Evolutionary conservation across 495 filamentous ascomycete genomes (phyloP).

Genomic region (Annulohypoxylon nitens): DNA sequence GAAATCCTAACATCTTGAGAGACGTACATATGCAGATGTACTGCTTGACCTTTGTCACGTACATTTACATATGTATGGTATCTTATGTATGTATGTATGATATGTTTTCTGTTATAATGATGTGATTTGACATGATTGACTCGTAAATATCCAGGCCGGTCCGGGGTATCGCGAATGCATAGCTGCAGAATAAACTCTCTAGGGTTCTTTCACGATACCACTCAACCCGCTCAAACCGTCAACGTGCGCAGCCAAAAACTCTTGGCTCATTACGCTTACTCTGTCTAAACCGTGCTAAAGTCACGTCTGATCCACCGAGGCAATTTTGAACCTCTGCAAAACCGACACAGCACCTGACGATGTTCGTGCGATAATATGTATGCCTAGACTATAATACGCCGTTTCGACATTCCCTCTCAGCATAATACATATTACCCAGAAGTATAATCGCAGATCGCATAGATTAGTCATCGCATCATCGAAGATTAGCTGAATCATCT

Average conservation of each 20-base stretch:
- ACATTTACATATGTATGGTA: neutral
- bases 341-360: neutral
- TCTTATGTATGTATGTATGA: neutral
- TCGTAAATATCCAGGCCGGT: conserved; percentile 1
- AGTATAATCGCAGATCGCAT: neutral
- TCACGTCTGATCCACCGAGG: conserved; percentile 1
- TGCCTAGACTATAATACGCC: conserved; percentile 1
- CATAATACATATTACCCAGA: too few species aligned
- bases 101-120: conserved; percentile 21
- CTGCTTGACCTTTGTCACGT: conserved; percentile 1
- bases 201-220: neutral
- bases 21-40: conserved; percentile 3
- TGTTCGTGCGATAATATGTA: conserved; percentile 11
- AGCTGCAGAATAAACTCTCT: conserved; percentile 3
- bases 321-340: conserved; percentile 7
- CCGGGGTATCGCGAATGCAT: neutral
- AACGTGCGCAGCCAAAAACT: neutral
- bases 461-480: neutral
- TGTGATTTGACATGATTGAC: conserved; percentile 34
- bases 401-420: neutral
- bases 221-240: neutral
- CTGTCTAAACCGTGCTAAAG: conserved; percentile 3
- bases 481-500: conserved; percentile 1
- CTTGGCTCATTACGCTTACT: conserved; percentile 23
- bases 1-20: neutral